Base-by-base conservation (phyloP, 2,329 filamentous ascomycete genomes). In the Neocucurbitaria cava region DNA sequence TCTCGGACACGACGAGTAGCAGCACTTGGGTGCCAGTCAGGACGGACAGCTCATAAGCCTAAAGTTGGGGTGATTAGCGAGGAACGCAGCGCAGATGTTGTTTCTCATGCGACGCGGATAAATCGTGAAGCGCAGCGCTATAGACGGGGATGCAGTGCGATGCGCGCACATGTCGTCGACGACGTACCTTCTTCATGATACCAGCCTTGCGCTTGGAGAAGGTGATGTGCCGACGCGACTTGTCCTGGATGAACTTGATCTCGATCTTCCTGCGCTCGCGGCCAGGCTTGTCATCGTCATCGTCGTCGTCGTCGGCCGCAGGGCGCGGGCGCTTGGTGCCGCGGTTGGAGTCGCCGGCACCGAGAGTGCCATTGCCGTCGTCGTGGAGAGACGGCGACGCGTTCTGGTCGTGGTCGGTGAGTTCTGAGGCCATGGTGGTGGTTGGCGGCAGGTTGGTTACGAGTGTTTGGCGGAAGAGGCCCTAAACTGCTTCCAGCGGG, bases 161-260 rank as follows among this genome's bases (percentile, higher is more conserved):
- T 60, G 53, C 48, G 60, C 62, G 50, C 15, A 52, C 54, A 35
- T 38, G 23, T 24, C 52, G 52, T n/a, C n/a, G 48, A 38, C 45
- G 41, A 83, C 88, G 68, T 77, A 97, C 95, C 92, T 98, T 98
- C 86, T 99, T 98, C 95, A 99, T 98, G 79, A 99, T 98, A 70
- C 95, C 95, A 52, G 95, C 95, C 84, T 99, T 99, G 78, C 95
- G 92, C 88, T 99, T 99, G 69, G 94, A 98, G 79, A 99, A 98
- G 72, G 95, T 98, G 77, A 98, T 99, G 83, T 99, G 95, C 61
- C 95, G 90, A 81, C 95, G 92, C 81, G 94, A 98, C 84, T 99
- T 99, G 82, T 99, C 95, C 80, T 93, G 94, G 79, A 99, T 99
- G 82, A 99, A 99, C 86, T 99, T 99, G 83, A 99, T 99, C 81